These are phyloP conservation scores for Blastobotrys raffinosifermentans DNA, from an alignment of 1,139 yeast species.

Conservation along the genomic window DNA sequence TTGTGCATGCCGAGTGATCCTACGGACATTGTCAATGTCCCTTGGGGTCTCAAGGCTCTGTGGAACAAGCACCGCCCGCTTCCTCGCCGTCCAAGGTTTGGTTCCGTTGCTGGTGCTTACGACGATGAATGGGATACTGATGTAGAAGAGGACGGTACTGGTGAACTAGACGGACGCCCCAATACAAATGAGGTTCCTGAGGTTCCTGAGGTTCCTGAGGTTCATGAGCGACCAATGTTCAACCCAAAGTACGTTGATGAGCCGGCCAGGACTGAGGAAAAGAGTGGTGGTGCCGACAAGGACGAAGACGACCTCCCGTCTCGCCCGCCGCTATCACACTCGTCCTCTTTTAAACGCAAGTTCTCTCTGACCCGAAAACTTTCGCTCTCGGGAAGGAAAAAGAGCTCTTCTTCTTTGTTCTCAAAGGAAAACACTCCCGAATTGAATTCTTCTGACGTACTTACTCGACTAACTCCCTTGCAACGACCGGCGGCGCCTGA, in stretches of 20 bases:
- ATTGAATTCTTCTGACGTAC: no score
- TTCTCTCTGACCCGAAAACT: constrained; percentile 17
- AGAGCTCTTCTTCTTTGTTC: no score
- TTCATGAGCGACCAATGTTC: no score
- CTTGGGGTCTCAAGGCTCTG: constrained; percentile 34
- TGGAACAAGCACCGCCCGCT: constrained; percentile 23
- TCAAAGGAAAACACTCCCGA: no score
- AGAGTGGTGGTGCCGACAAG: no score
- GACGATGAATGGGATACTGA: constrained; percentile 13
- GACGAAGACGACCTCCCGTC: constrained; percentile 2
- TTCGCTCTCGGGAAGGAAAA: constrained; percentile 10
- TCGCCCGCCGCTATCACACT: constrained; percentile 7
- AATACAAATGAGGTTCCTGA: no score
- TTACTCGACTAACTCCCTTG: no score
- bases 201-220: no score
- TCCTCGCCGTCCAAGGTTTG: constrained; percentile 10
- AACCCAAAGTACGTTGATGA: no score
- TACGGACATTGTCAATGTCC: constrained; percentile 31
- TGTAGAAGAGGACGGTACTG: constrained; percentile 10
- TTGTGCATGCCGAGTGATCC: constrained; percentile 31
- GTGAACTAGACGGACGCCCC: neutral
- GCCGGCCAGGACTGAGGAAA: no score
- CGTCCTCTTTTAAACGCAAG: constrained; percentile 14
- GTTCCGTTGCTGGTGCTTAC: neutral
- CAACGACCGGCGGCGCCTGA: no score